Conservation (phyloP, 2,329 filamentous ascomycete genomes). For the Curvularia spicifera region DNA sequence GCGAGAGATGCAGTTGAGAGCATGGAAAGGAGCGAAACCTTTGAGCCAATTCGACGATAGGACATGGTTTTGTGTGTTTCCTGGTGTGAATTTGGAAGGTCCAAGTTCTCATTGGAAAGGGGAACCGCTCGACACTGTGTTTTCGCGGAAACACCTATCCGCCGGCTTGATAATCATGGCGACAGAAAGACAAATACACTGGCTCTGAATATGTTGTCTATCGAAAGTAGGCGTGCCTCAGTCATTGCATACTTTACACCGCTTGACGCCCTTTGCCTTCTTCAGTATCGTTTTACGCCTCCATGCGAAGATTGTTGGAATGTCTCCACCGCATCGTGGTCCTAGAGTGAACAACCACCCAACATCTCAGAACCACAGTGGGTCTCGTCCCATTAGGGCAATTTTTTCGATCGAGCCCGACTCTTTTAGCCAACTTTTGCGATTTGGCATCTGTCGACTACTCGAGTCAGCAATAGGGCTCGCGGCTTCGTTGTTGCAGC, state of each 20-base stretch:
- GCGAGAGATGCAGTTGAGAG: conserved; percentile 33
- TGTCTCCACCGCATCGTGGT: neutral
- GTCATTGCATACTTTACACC: neutral
- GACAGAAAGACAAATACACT: neutral
- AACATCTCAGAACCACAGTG: neutral
- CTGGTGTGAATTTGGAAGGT: neutral
- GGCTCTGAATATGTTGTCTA: neutral
- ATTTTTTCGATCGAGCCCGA: neutral
- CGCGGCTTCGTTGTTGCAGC: neutral
- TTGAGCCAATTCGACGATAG: conserved; percentile 9
- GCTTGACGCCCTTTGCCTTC: neutral
- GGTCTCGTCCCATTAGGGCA: neutral
- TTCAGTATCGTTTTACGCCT: neutral
- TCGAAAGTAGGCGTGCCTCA: neutral
- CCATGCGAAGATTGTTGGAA: neutral
- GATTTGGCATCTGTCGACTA: neutral
- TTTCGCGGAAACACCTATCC: neutral
- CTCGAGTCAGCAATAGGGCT: neutral
- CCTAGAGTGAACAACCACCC: neutral
- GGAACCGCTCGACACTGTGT: neutral
- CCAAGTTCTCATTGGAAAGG: conserved; percentile 2
- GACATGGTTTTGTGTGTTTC: neutral
- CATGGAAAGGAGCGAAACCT: conserved; percentile 42
- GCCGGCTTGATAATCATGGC: neutral
- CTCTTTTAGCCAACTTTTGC: too few species aligned